Evolutionary conservation across 2,329 filamentous ascomycete species (phyloP).

Genomic region (Hirsutella thompsonii): DNA sequence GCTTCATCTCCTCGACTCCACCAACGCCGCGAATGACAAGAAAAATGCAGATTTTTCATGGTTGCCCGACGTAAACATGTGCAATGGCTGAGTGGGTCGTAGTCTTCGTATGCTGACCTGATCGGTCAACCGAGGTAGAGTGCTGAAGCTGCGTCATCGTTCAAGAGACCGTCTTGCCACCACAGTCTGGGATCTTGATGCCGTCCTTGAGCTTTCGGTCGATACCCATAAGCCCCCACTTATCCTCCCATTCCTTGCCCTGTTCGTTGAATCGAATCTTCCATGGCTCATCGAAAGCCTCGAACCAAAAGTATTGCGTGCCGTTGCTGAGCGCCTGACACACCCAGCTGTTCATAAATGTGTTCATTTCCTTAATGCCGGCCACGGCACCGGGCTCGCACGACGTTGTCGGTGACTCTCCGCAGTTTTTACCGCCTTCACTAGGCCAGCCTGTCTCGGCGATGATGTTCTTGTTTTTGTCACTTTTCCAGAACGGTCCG

Average conservation of each 20-base stretch:
- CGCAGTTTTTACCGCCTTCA: slow-evolving; percentile 68
- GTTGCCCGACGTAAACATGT: too few species aligned
- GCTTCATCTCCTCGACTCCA: not conserved
- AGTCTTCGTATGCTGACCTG: too few species aligned
- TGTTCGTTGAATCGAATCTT: slow-evolving; percentile 61
- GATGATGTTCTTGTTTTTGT: slow-evolving; percentile 61
- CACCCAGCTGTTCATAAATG: slow-evolving; percentile 77
- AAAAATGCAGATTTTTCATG: not conserved
- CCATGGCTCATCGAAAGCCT: slow-evolving; percentile 95
- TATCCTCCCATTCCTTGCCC: slow-evolving; percentile 76
- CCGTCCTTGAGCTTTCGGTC: slow-evolving; percentile 74
- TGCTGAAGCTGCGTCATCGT: not conserved
- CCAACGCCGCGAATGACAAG: not conserved
- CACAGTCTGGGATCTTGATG: slow-evolving; percentile 77
- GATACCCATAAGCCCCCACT: slow-evolving; percentile 87
- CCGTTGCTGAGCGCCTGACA: slow-evolving; percentile 68
- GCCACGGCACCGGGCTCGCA: slow-evolving; percentile 55
- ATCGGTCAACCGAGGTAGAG: too few species aligned
- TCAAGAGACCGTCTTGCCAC: slow-evolving; percentile 50
- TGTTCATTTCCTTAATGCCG: slow-evolving; percentile 67
- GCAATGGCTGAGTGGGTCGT: too few species aligned
- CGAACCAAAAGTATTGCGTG: slow-evolving; percentile 95
- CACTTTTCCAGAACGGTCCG: slow-evolving; percentile 47
- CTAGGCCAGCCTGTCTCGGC: slow-evolving; percentile 88
- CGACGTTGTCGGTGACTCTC: slow-evolving; percentile 26